These are phyloP conservation scores for Aspergillus proliferans DNA, from an alignment of 2,329 filamentous ascomycete genomes.

Conservation along the genomic window DNA sequence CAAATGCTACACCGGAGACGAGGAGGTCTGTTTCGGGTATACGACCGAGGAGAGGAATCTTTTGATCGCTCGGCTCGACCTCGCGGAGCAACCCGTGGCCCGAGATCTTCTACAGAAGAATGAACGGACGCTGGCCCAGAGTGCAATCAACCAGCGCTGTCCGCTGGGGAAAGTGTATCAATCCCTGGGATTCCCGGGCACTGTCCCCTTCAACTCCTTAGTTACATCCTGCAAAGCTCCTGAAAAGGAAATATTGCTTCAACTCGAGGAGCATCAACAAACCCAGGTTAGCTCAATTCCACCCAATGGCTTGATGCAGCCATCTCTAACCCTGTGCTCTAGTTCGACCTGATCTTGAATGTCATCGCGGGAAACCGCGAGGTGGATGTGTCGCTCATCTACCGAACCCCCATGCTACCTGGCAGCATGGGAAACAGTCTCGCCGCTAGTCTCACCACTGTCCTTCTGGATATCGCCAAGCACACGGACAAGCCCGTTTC, in stretches of 20 bases:
- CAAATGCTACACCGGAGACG: constrained; percentile 7
- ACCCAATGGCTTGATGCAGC: no score
- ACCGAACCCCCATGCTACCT: not conserved
- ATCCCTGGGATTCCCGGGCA: not conserved
- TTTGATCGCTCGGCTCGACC: not conserved
- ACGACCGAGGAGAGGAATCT: constrained; percentile 1
- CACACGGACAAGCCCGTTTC: not conserved
- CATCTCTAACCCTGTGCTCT: not conserved
- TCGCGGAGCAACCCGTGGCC: constrained; percentile 2
- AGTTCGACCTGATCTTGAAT: not conserved
- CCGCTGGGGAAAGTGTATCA: not conserved
- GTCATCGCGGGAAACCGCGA: not conserved
- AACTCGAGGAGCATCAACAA: not conserved
- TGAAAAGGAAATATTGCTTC: not conserved
- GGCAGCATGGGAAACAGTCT: not conserved
- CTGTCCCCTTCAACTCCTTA: not conserved
- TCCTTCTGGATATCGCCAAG: not conserved
- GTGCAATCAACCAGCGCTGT: not conserved
- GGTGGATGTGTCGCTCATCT: not conserved
- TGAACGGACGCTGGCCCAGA: not conserved
- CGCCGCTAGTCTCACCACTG: not conserved
- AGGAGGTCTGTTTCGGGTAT: constrained; percentile 5
- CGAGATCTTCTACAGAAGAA: not conserved
- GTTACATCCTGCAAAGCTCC: not conserved
- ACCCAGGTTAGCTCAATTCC: not conserved